Percentiles rank a stretch among this genome's conserved stretches.
These are phyloP conservation scores for Raddia guianensis DNA, from an alignment of 176 grass and related monocot species.

Conservation along the genomic window DNA sequence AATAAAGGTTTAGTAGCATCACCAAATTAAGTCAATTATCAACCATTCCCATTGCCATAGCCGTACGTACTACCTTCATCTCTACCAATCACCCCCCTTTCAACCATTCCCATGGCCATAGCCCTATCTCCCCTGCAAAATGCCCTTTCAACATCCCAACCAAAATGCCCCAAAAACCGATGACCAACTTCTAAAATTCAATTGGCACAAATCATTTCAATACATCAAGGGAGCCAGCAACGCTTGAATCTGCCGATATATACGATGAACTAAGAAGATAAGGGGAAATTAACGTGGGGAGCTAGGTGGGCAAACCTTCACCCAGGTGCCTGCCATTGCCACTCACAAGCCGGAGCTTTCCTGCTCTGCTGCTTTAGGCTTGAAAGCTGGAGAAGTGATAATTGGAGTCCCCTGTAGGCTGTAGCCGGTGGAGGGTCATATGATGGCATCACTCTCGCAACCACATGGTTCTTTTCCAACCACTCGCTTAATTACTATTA, in stretches of 20 bases:
- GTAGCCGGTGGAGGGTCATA: neutral
- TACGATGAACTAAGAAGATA: neutral
- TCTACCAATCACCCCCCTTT: no score
- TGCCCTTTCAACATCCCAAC: neutral
- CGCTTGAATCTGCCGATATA: neutral
- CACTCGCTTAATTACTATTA: constrained; percentile 22
- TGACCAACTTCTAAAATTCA: neutral
- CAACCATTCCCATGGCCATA: neutral
- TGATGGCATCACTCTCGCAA: neutral
- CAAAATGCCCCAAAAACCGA: neutral
- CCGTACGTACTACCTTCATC: no score
- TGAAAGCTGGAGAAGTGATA: neutral
- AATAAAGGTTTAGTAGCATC: neutral
- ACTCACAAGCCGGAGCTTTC: neutral
- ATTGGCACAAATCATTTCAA: neutral
- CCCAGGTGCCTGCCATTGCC: constrained; percentile 58
- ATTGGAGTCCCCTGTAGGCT: neutral
- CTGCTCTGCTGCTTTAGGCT: neutral
- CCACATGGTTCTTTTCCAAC: neutral
- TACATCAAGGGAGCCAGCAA: neutral
- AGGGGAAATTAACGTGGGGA: neutral
- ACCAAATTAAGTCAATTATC: neutral
- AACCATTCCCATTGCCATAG: neutral
- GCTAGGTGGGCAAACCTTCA: constrained; percentile 45
- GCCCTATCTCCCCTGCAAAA: neutral